These are phyloP conservation scores for Fomitiporia mediterranea DNA, from an alignment of 1,284 basidiomycete species.

Conservation along the genomic window DNA sequence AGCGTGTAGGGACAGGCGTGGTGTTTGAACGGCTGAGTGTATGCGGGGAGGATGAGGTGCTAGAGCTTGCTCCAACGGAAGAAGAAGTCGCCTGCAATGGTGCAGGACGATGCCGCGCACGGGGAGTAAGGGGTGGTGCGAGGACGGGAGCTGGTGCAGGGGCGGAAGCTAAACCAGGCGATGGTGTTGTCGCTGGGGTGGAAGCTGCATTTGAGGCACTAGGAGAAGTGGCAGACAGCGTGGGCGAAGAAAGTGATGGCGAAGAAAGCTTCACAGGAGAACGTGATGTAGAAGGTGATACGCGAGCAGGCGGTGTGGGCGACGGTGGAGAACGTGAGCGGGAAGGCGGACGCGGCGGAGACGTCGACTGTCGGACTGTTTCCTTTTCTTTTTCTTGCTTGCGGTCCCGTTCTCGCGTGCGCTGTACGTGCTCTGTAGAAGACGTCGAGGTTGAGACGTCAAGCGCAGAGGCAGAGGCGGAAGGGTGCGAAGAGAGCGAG, in stretches of 20 bases:
- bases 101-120: conserved; percentile 1
- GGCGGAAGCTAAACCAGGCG: background rate
- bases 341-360: conserved; percentile 4
- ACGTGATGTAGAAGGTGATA: background rate
- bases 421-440: background rate
- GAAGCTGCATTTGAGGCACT: conserved; percentile 3
- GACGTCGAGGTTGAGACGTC: background rate
- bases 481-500: conserved; percentile 3
- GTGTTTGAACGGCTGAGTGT: background rate
- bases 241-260: conserved; percentile 16
- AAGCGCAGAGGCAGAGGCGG: conserved; percentile 5
- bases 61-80: background rate
- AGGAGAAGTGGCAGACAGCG: background rate
- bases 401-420: background rate
- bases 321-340: background rate
- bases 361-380: background rate
- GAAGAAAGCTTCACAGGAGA: conserved; percentile 12
- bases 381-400: background rate
- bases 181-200: conserved; percentile 3
- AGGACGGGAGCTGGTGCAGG: background rate
- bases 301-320: conserved; percentile 6
- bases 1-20: background rate
- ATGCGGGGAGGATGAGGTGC: background rate
- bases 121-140: background rate
- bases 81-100: conserved; percentile 7